These are phyloP conservation scores for Lathyrus aphaca DNA, from an alignment of 306 rosid genomes.

Conservation along the genomic window DNA sequence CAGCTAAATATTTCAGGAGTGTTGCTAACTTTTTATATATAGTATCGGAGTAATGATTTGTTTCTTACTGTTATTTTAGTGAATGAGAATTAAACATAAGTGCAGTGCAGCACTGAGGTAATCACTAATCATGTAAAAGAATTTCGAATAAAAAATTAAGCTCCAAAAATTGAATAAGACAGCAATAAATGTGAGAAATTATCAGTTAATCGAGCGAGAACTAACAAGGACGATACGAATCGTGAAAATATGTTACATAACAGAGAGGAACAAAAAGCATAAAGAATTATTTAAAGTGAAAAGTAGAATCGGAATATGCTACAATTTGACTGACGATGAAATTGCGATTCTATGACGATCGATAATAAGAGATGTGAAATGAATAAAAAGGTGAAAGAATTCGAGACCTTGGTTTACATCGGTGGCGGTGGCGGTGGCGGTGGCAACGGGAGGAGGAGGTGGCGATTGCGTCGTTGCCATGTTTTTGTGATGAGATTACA, in stretches of 20 bases:
- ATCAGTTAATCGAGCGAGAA: conserved; percentile 7
- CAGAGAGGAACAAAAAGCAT: background rate
- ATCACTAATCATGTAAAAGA: background rate
- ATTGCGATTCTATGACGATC: background rate
- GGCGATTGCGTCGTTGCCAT: conserved; percentile 60
- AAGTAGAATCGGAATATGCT: conserved; percentile 30
- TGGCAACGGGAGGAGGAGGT: conserved; percentile 34
- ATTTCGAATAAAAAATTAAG: background rate
- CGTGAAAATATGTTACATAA: background rate
- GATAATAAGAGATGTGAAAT: background rate
- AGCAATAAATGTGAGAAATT: background rate
- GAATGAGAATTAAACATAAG: background rate
- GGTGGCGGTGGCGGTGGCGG: conserved; percentile 34
- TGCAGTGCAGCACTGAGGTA: background rate
- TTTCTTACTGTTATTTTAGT: background rate
- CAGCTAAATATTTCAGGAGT: background rate
- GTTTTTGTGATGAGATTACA: background rate
- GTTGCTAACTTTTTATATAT: background rate
- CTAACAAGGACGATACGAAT: background rate
- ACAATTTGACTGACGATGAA: background rate
- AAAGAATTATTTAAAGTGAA: conserved; percentile 2
- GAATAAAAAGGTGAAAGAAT: background rate
- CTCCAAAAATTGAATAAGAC: background rate
- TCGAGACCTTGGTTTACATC: conserved; percentile 55
- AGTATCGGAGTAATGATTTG: background rate